Evolutionary conservation across 768 basidiomycete species (phyloP).

Genomic region (Dioszegia crocea): DNA sequence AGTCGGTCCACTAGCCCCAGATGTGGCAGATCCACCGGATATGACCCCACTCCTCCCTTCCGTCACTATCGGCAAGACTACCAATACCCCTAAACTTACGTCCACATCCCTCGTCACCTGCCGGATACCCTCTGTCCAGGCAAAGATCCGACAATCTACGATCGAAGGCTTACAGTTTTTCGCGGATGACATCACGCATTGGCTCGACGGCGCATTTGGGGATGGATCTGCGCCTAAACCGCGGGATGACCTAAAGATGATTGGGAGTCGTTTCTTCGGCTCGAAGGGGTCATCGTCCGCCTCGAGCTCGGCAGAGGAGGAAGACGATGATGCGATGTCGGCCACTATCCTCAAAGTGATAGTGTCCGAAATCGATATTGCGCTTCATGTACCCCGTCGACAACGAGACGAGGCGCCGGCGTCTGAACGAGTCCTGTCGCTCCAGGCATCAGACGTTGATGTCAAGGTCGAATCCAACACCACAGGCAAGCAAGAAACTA

Average conservation of each 20-base stretch:
- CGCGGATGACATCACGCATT: slow-evolving; percentile 78
- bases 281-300: slow-evolving; percentile 37
- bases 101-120: slow-evolving; percentile 23
- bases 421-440: slow-evolving; percentile 29
- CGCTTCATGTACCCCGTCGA: slow-evolving; percentile 57
- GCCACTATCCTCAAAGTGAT: slow-evolving; percentile 19
- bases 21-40: slow-evolving; percentile 21
- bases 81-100: not conserved
- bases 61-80: slow-evolving; percentile 15
- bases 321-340: slow-evolving; percentile 21
- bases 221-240: slow-evolving; percentile 48
- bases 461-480: slow-evolving; percentile 64
- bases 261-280: slow-evolving; percentile 67
- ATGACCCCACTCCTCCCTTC: slow-evolving; percentile 25
- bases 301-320: slow-evolving; percentile 28
- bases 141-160: slow-evolving; percentile 54
- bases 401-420: slow-evolving; percentile 12
- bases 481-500: slow-evolving; percentile 70
- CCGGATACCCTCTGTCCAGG: slow-evolving; percentile 61
- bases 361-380: slow-evolving; percentile 51
- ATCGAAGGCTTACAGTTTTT: slow-evolving; percentile 80
- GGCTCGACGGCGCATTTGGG: slow-evolving; percentile 56
- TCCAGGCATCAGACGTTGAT: slow-evolving; percentile 63
- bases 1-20: slow-evolving; percentile 39
- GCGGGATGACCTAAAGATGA: slow-evolving; percentile 59